Base-by-base conservation (phyloP, 2,329 filamentous ascomycete genomes). In the Colletotrichum trifolii region DNA sequence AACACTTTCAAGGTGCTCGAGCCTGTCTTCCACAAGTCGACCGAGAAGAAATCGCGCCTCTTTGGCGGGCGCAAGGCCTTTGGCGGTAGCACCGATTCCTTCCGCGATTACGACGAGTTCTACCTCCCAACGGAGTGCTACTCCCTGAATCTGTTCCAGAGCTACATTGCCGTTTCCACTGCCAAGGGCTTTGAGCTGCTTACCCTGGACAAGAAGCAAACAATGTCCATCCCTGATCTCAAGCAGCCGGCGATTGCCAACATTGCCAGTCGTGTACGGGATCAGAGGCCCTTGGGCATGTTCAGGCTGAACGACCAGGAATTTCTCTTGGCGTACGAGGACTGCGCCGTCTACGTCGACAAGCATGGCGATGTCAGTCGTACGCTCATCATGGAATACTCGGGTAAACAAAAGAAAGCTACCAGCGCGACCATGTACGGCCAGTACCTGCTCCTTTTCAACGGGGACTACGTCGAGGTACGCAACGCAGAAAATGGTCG, bases 101-200 rank as follows among this genome's bases (percentile, higher is more conserved):
- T 98, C 88, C 91, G 96, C 68, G 96, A 99, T 74, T 99, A 94
- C 76, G 96, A 99, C 80, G 96, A 98, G 71, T 99, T 99, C 79
- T 99, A 98, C 79, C 94, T 99, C 71, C 96, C 96, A 0, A 91
- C 92, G 2, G 96, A 99, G 75, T 97, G 94, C 77, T 97, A 91
- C 77, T 93, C 92, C 52, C 91, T 99, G 75, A 98, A 97, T 77
- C 87, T 99, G 56, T 99, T 98, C 86, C 93, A 97, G 76, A 93
- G 91, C 1, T 96, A 94, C 67, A 91, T 99, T 57, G 93, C 96
- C 9, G 93, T 99, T 52, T 90, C 93, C 17, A 98, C 95, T 1
- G 87, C 93, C 45, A 93, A 94, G 76, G 96, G 96, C 33, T 94
- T 99, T 71, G 96, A 99, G 79, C 92, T 99, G 69, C 87, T 99